Evolutionary conservation across 352 stramenopile species (phyloP).

Genomic region (Pseudoperonospora humuli): DNA sequence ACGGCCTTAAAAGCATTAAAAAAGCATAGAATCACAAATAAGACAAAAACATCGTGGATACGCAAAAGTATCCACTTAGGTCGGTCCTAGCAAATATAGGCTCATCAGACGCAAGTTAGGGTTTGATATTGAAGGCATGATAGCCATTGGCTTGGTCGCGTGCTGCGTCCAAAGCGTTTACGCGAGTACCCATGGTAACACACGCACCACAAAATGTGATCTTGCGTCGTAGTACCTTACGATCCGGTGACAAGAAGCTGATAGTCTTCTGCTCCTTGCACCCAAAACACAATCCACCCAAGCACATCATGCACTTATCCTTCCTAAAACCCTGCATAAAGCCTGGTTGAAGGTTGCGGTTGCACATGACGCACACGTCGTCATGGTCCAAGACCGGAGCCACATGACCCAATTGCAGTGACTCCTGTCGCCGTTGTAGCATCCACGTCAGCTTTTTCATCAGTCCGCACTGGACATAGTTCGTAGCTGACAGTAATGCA

Average conservation of each 20-base stretch:
- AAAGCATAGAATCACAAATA: too few species aligned
- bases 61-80: too few species aligned
- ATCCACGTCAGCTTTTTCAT: constrained; percentile 56
- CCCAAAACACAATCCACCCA: constrained; percentile 18
- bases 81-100: too few species aligned
- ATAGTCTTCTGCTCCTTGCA: constrained; percentile 30
- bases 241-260: constrained; percentile 23
- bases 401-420: constrained; percentile 1
- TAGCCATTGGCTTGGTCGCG: constrained; percentile 8
- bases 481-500: constrained; percentile 22
- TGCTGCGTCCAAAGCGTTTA: constrained; percentile 16
- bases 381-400: background rate
- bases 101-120: too few species aligned
- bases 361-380: constrained; percentile 20
- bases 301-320: constrained; percentile 22
- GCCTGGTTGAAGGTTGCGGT: constrained; percentile 5
- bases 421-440: constrained; percentile 8
- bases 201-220: constrained; percentile 12
- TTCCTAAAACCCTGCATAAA: constrained; percentile 7
- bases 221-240: constrained; percentile 17
- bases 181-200: constrained; percentile 8
- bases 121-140: constrained; percentile 2
- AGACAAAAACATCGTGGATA: too few species aligned
- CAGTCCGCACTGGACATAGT: constrained; percentile 35
- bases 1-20: too few species aligned